These are phyloP conservation scores for Ciborinia camelliae DNA, from an alignment of 2,329 filamentous ascomycete genomes.

Conservation along the genomic window DNA sequence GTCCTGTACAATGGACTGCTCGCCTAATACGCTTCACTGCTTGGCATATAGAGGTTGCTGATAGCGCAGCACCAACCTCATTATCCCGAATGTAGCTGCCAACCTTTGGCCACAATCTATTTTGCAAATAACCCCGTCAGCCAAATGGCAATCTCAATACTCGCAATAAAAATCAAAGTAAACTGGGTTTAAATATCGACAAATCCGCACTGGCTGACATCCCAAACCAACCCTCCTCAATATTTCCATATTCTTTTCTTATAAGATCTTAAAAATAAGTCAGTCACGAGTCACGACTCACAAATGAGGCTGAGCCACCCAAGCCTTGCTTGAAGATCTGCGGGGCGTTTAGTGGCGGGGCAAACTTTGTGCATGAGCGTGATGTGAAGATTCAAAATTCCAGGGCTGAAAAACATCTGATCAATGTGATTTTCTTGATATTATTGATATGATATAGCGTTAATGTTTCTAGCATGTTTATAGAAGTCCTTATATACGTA, in stretches of 20 bases:
- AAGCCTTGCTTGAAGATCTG: conserved; percentile 3
- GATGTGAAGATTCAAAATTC: neutral
- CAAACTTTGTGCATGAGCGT: neutral
- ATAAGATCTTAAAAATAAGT: neutral
- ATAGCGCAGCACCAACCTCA: conserved; percentile 7
- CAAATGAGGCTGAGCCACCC: conserved; percentile 3
- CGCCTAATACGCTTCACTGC: too few relatives aligned
- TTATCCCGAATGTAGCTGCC: conserved; percentile 2
- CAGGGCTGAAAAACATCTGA: neutral
- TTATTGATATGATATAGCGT: too few relatives aligned
- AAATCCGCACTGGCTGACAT: too few relatives aligned
- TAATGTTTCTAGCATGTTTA: too few relatives aligned
- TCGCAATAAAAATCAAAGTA: neutral
- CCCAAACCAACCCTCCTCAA: neutral
- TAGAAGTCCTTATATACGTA: too few relatives aligned
- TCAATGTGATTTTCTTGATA: too few relatives aligned
- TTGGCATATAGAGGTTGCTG: too few relatives aligned
- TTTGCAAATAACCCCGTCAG: neutral
- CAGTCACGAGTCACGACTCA: neutral
- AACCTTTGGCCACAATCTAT: too few relatives aligned
- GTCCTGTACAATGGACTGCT: too few relatives aligned
- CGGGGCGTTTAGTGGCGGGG: neutral
- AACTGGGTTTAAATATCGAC: neutral
- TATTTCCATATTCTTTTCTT: neutral
- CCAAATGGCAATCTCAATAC: neutral